Evolutionary conservation across 352 stramenopile genomes (phyloP), one percentile per base, ranked within the genome.

Genomic region (Phytophthora foliorum): DNA sequence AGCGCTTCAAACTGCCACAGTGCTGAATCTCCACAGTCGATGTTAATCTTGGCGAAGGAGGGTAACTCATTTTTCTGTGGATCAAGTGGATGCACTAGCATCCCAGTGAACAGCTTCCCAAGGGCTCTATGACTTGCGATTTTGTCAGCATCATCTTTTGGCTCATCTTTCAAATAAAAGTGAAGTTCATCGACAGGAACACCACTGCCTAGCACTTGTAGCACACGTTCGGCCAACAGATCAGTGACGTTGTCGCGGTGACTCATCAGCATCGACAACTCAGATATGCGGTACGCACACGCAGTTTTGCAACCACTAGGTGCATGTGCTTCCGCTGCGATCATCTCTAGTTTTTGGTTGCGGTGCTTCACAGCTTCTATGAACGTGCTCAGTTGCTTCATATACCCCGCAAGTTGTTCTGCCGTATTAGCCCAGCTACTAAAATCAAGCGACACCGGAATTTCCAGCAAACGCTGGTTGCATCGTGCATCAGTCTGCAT

Each of bases 1-100:
- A 69, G 36, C 34, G 61, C 42, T 45, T 69, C 44, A 24, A 63
- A 57, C 21, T 63, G 13, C 53, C 61, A 69, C n/a, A 52, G 24
- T 17, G n/a, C 27, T 13, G 53, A 38, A 34, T 54, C 32, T 14
- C 31, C 36, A 32, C 61, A 69, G 0, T 39, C 32, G 51, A 69
- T 63, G 1, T 53, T 13, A n/a, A 69, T 27, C 10, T 51, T 11
- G 8, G 24, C 17, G 19, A 63, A 63, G 5, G 44, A 46, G 31
- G 53, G 61, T 9, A 63, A 17, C n/a, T 17, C 3, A 16, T 52
- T 44, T 22, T 57, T 56, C n/a, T 6, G 39, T 21, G 52, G 19
- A 21, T 8, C 32, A 8, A 19, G 34, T 25, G 61, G 61, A 21
- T n/a, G 53, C 19, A 69, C 34, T 7, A 69, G 27, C 42, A 69